Percentiles rank a stretch among this genome's conserved stretches.
Conservation (phyloP, 257 asterid genomes). For the Eustoma russellianum region DNA sequence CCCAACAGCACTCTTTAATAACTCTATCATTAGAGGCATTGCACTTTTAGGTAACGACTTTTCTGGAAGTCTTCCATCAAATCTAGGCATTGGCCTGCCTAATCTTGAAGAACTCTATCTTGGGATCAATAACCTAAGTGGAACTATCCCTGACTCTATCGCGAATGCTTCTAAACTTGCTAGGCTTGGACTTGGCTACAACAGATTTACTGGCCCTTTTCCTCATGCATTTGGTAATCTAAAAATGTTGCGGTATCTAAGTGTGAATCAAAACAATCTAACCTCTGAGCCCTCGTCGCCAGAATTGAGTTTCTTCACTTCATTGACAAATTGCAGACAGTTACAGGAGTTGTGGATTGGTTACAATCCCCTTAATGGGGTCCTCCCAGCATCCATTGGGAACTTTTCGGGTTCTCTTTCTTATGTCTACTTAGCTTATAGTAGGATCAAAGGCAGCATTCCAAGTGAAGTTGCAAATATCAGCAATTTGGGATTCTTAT, state of each 20-base stretch:
- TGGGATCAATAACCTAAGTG: conserved; percentile 14
- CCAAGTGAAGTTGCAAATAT: conserved; percentile 28
- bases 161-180: conserved; percentile 21
- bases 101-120: conserved; percentile 12
- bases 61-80: conserved; percentile 18
- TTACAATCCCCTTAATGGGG: conserved; percentile 19
- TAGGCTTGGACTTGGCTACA: conserved; percentile 11
- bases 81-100: conserved; percentile 12
- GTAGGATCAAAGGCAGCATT: conserved; percentile 18
- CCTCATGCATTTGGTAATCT: conserved; percentile 30
- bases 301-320: conserved; percentile 13
- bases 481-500: conserved; percentile 13
- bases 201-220: conserved; percentile 21
- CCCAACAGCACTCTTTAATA: conserved; percentile 10
- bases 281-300: conserved; percentile 9
- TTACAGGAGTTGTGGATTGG: conserved; percentile 9
- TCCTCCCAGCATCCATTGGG: conserved; percentile 25
- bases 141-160: conserved; percentile 18
- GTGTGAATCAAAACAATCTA: conserved; percentile 21
- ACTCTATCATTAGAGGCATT: conserved; percentile 12
- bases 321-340: conserved; percentile 17
- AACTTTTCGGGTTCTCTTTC: conserved; percentile 21
- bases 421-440: conserved; percentile 1
- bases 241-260: conserved; percentile 16
- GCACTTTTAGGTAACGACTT: conserved; percentile 11